phyloP scores from a whole-genome alignment of 2,329 filamentous ascomycete species.

The Aspergillus floridensis region DNA sequence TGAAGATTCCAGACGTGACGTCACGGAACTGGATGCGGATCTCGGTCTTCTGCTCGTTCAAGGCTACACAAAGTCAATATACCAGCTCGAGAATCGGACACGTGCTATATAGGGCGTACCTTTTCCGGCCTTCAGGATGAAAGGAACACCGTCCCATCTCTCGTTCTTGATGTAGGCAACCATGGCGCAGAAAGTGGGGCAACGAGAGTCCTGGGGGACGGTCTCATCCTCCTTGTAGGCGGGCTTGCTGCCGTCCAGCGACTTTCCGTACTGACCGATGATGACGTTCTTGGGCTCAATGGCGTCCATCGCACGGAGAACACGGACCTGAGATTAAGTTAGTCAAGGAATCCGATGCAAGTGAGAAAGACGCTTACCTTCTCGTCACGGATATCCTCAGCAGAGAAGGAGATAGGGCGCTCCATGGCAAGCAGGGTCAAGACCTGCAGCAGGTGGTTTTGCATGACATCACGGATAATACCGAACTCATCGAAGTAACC shows the following conservation, averaged over 20 bases:
- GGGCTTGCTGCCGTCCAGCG: slow-evolving; percentile 91
- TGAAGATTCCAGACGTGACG: slow-evolving; percentile 98
- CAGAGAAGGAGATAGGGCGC: slow-evolving; percentile 94
- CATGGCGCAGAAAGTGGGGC: slow-evolving; percentile 96
- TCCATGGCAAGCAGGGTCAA: slow-evolving; percentile 97
- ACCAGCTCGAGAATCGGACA: neutral
- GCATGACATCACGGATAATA: slow-evolving; percentile 99
- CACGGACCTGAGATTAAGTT: slow-evolving; percentile 60
- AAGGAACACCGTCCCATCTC: slow-evolving; percentile 97
- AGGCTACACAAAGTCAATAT: slow-evolving; percentile 50
- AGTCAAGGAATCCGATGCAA: neutral
- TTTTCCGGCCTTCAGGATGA: slow-evolving; percentile 99
- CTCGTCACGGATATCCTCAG: slow-evolving; percentile 97
- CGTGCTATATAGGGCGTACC: slow-evolving; percentile 34
- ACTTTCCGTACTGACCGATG: slow-evolving; percentile 97
- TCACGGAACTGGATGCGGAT: slow-evolving; percentile 99
- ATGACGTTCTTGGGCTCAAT: slow-evolving; percentile 99
- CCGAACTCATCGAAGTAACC: slow-evolving; percentile 99
- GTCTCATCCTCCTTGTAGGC: slow-evolving; percentile 99
- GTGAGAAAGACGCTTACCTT: slow-evolving; percentile 54
- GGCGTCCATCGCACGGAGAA: slow-evolving; percentile 85
- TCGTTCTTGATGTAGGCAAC: slow-evolving; percentile 99
- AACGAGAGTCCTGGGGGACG: slow-evolving; percentile 93
- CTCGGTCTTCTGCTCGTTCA: slow-evolving; percentile 99
- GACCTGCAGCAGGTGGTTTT: slow-evolving; percentile 97